phyloP scores from a whole-genome alignment of 352 stramenopile genomes.

The Globisporangium uncinulatum region DNA sequence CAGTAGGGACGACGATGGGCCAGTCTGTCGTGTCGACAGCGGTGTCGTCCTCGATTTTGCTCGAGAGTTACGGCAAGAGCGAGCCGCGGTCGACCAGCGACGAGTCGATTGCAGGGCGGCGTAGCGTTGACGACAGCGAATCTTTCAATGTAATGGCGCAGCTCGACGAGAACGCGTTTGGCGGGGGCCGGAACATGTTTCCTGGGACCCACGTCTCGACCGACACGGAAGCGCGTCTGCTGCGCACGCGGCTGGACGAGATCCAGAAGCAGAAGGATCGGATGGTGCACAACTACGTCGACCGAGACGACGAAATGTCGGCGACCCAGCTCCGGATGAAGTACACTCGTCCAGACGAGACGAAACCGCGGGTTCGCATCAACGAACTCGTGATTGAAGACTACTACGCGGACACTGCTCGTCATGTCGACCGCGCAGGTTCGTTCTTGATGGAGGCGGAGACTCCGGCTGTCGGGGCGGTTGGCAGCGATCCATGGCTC shows the following conservation, averaged over 20 bases:
- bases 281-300: conserved; percentile 27
- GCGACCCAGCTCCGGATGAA: conserved; percentile 45
- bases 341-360: conserved; percentile 32
- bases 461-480: background rate
- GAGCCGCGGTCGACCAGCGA: conserved; percentile 14
- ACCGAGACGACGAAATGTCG: conserved; percentile 50
- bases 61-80: conserved; percentile 1
- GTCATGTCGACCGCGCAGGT: conserved; percentile 24
- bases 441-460: conserved; percentile 56
- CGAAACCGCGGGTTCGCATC: conserved; percentile 57
- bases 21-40: conserved; percentile 1
- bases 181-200: conserved; percentile 60
- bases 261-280: conserved; percentile 77
- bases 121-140: background rate
- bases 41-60: background rate
- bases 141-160: conserved; percentile 59
- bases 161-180: conserved; percentile 80
- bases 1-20: conserved; percentile 15
- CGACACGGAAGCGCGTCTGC: conserved; percentile 77
- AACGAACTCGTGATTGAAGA: conserved; percentile 86
- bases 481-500: conserved; percentile 61
- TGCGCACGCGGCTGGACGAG: conserved; percentile 65
- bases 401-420: conserved; percentile 54
- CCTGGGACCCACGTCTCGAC: conserved; percentile 50
- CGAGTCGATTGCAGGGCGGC: conserved; percentile 8